Percentiles rank a stretch among this genome's conserved stretches.
Evolutionary conservation across 305 asterid genomes (phyloP).

Genomic region (Solanum hybrid): DNA sequence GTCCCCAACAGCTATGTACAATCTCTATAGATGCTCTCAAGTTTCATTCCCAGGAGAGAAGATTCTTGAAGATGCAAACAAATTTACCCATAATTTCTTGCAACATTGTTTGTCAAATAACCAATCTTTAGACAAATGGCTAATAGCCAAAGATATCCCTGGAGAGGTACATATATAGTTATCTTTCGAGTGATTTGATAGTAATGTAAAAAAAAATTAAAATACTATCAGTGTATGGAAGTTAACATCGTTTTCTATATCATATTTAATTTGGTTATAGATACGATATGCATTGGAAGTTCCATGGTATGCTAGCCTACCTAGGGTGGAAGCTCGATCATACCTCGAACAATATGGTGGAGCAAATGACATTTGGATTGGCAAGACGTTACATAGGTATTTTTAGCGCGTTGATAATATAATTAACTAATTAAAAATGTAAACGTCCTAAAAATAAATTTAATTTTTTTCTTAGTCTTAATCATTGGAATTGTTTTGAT

Average conservation of each 20-base stretch:
- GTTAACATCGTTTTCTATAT: background rate
- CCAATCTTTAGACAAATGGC: constrained; percentile 32
- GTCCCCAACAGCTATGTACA: constrained; percentile 28
- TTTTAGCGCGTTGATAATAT: background rate
- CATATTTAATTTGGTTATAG: background rate
- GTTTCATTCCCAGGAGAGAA: constrained; percentile 29
- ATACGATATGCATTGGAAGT: constrained; percentile 19
- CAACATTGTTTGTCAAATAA: constrained; percentile 7
- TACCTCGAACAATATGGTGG: constrained; percentile 31
- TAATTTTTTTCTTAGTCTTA: background rate
- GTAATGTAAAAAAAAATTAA: background rate
- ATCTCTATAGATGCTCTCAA: constrained; percentile 30
- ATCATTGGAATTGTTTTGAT: background rate
- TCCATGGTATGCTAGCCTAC: constrained; percentile 31
- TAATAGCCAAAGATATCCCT: constrained; percentile 25
- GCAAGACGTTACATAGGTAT: background rate
- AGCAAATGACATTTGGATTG: background rate
- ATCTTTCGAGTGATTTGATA: background rate
- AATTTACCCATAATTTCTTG: constrained; percentile 16
- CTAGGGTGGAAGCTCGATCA: constrained; percentile 22
- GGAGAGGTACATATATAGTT: constrained; percentile 27
- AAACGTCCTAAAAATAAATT: background rate
- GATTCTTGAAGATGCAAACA: constrained; percentile 29
- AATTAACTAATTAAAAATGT: background rate
- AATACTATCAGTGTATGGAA: background rate